Base-by-base conservation (phyloP, 2,329 filamentous ascomycete species). In the Corynespora cassiicola region DNA sequence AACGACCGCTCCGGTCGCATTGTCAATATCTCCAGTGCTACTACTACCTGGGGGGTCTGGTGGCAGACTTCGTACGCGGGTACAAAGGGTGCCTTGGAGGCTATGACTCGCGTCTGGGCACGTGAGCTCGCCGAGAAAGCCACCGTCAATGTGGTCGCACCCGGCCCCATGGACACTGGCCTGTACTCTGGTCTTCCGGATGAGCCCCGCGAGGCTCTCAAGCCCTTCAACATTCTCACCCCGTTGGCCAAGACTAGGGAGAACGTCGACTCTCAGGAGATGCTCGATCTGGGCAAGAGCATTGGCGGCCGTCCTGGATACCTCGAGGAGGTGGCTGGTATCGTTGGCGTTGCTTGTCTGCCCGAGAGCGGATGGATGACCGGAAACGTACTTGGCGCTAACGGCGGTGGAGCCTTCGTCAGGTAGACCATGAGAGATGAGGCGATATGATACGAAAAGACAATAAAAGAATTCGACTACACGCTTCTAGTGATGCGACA, bases 321-420 rank as follows among this genome's bases (percentile, higher is more conserved):
- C 61, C 76, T 81, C 16, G 69, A 73, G 24, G 87, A 90, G 70
- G 76, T 90, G 63, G 87, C 85, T 1, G 87, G 86, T 2, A 78
- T 88, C 8, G 82, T 90, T 17, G 85, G 79, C 2, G 88, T 90
- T 84, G 66, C 88, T 20, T 88, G 85, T 62, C 78, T 79, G 2
- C 71, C 74, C 6, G 87, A 90, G 63, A 77, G 78, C 12, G 77
- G 73, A n/a, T 90, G 86, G 86, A 84, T 81, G 64, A 91, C 87
- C 0, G 87, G 87, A 2, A 85, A 84, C 65, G 82, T 88, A 21
- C 78, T 91, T 3, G 86, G 83, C 68, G 86, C 86, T 5, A 90
- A 90, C 62, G 87, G 87, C 1, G 87, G 87, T 3, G 82, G 88
- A 77, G 77, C 75, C 45, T 80, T 84, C 68, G 73, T 45, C 8